Conservation (phyloP, 257 asterid species). For the Lavandula angustifolia region DNA sequence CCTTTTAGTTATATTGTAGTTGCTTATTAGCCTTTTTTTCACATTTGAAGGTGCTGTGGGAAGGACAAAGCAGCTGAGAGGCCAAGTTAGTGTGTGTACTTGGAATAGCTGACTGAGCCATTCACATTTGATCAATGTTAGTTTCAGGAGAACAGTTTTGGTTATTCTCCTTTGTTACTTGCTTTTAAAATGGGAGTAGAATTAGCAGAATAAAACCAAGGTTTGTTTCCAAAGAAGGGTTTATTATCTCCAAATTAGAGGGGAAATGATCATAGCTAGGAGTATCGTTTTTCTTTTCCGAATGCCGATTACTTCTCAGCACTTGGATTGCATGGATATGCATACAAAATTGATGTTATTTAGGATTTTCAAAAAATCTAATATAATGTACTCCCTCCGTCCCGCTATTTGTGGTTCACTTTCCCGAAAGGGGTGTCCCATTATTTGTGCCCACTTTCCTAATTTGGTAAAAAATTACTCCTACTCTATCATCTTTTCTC, state of each 20-base stretch:
- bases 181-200: background rate
- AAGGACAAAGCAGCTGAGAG: conserved; percentile 50
- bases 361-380: too few species aligned
- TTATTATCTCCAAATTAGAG: background rate
- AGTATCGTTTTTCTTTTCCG: too few species aligned
- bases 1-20: background rate
- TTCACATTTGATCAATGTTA: background rate
- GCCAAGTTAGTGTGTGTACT: background rate
- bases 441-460: too few species aligned
- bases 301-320: too few species aligned
- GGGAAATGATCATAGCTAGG: too few species aligned
- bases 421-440: too few species aligned
- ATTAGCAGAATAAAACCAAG: background rate
- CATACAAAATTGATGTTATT: too few species aligned
- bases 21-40: conserved; percentile 9
- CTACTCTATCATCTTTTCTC: too few species aligned
- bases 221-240: background rate
- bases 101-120: background rate
- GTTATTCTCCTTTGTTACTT: background rate
- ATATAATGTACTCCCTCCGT: too few species aligned
- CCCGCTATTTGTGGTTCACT: too few species aligned
- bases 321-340: too few species aligned
- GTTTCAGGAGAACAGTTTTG: background rate
- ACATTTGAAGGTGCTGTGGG: conserved; percentile 69
- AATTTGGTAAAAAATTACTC: too few species aligned